Evolutionary conservation across 441 rosid species (phyloP).

Genomic region (Arabidopsis lyrata): DNA sequence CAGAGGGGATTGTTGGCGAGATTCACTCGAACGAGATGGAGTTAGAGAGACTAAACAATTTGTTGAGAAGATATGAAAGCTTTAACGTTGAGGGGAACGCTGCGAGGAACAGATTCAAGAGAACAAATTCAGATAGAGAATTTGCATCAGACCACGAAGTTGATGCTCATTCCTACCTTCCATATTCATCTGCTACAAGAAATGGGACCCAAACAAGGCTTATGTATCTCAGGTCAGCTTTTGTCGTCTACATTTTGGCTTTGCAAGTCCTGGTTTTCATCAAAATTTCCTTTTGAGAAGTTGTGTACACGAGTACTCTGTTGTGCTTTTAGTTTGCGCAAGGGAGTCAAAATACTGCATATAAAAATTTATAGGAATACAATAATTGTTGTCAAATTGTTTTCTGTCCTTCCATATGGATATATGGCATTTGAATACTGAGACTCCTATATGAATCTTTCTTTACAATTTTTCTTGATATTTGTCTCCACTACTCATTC

Average conservation of each 20-base stretch:
- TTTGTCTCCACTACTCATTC: conserved; percentile 11
- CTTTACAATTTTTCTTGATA: conserved; percentile 18
- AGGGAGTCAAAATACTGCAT: conserved; percentile 30
- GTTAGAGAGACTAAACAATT: conserved; percentile 72
- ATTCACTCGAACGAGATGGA: conserved; percentile 76
- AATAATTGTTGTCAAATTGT: conserved; percentile 7
- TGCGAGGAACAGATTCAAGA: conserved; percentile 78
- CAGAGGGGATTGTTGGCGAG: conserved; percentile 81
- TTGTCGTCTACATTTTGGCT: conserved; percentile 79
- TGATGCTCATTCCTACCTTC: conserved; percentile 63
- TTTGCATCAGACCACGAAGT: conserved; percentile 58
- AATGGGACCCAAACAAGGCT: conserved; percentile 69
- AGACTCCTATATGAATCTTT: conserved; percentile 28
- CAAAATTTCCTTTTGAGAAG: conserved; percentile 81
- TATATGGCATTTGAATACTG: conserved; percentile 27
- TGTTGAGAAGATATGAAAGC: conserved; percentile 68
- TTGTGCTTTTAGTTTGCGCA: conserved; percentile 35
- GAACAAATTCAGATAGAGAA: conserved; percentile 63
- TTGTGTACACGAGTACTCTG: conserved; percentile 32
- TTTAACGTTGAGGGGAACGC: conserved; percentile 58
- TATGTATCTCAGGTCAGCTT: conserved; percentile 82
- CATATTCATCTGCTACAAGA: conserved; percentile 57
- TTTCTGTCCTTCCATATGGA: conserved; percentile 21
- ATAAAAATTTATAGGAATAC: conserved; percentile 35
- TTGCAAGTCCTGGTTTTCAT: conserved; percentile 80